These are phyloP conservation scores for Aquilaria yunnanensis DNA, from an alignment of 345 rosid species.

Conservation along the genomic window DNA sequence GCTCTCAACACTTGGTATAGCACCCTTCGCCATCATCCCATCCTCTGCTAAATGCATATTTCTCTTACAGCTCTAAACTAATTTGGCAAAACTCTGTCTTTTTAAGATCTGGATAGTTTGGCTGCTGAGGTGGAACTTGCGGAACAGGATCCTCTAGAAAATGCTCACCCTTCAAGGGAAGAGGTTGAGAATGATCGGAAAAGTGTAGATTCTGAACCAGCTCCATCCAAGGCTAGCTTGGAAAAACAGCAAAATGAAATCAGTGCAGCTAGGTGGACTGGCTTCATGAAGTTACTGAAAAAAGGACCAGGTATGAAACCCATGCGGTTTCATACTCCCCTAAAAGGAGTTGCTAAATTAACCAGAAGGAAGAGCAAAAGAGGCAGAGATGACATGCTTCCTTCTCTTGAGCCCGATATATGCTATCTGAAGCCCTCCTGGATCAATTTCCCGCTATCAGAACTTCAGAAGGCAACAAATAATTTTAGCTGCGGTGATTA, in stretches of 20 bases:
- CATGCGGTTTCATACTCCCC: conserved; percentile 27
- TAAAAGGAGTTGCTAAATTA: conserved; percentile 48
- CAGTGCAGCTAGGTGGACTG: conserved; percentile 25
- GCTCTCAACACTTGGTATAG: conserved; percentile 38
- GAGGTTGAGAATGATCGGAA: conserved; percentile 24
- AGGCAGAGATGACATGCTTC: conserved; percentile 41
- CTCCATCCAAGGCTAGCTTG: conserved; percentile 35
- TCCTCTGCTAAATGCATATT: no score
- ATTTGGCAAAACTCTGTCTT: no score
- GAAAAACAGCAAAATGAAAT: background rate
- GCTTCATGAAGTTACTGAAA: conserved; percentile 46
- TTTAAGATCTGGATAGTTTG: no score
- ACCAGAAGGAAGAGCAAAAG: conserved; percentile 61
- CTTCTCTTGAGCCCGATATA: conserved; percentile 51
- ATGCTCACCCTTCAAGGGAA: conserved; percentile 10
- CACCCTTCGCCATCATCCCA: background rate
- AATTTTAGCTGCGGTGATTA: conserved; percentile 29
- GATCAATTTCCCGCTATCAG: conserved; percentile 58
- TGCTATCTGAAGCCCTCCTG: conserved; percentile 52
- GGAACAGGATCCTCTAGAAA: no score
- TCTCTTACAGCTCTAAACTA: no score
- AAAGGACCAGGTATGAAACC: conserved; percentile 43
- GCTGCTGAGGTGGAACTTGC: no score
- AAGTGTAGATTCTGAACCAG: conserved; percentile 31
- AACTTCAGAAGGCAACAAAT: conserved; percentile 56